Conservation (phyloP, 179 eudicot genomes). For the Carnegiea gigantea region DNA sequence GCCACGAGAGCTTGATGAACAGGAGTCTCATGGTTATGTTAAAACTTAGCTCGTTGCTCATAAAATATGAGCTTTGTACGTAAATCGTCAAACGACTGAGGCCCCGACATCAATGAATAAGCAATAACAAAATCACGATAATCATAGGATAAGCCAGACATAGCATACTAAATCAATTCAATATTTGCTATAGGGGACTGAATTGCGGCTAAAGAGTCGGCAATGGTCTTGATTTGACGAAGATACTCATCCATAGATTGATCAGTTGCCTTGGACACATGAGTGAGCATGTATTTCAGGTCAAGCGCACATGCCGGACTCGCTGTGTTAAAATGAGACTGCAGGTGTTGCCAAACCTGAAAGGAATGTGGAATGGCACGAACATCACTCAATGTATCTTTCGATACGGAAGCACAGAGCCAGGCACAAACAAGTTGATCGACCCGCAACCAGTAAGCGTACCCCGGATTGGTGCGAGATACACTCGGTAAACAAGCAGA, state of each 20-base stretch:
- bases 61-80: not conserved
- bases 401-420: not conserved
- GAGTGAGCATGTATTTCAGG: not conserved
- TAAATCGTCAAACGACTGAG: not conserved
- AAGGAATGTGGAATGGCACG: not conserved
- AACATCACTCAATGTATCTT: not conserved
- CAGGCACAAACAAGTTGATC: not conserved
- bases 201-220: not conserved
- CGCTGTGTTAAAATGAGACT: not conserved
- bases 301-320: not conserved
- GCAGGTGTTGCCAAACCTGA: not conserved
- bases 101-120: not conserved
- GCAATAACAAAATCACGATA: not conserved
- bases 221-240: not conserved
- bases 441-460: not conserved
- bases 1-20: not conserved
- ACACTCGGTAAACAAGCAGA: too few relatives aligned
- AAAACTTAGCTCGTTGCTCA: not conserved
- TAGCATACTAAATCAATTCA: not conserved
- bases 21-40: not conserved
- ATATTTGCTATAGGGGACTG: not conserved
- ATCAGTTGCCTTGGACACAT: too few relatives aligned
- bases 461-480: too few relatives aligned
- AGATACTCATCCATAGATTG: not conserved
- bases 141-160: not conserved